Evolutionary conservation across 305 asterid species (phyloP), one percentile per base, ranked within the genome.

Genomic region (Fraxinus dipetala): DNA sequence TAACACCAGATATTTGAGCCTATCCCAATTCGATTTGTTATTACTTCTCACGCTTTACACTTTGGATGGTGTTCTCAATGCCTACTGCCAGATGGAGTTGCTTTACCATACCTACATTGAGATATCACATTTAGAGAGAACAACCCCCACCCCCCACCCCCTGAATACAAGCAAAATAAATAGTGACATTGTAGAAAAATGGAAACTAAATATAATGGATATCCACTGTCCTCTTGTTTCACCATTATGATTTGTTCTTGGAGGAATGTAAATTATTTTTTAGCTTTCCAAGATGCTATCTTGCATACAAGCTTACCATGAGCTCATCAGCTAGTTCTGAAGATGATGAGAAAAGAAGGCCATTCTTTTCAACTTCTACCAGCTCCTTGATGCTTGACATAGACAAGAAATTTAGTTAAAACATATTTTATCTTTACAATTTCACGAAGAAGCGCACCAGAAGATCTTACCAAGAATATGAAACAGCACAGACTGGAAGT

Each of bases 401-500:
- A 86, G 72, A 70, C 32, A 28, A 79, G 63, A 30, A 40, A 59
- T 85, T 79, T 56, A 63, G 75, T 85, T 72, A 84, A 81, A 84
- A 70, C 1, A 75, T 30, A 36, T 56, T 65, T 36, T 28, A 76
- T 65, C 38, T 40, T 24, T 59, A 76, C 16, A 77, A 80, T 45
- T 34, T 56, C 54, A 77, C 72, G 76, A 70, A 45, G 56, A 45
- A 76, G 78, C 7, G 67, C 11, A 7, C 38, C 30, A 76, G 31
- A 34, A 30, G 76, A 81, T 83, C 91, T 87, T 89, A 96, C 99
- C 99, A 94, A 82, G 98, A 94, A 88, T 96, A 96, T 75, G 98
- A 96, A 88, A 94, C 97, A 72, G 97, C 98, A 89, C 97, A 96
- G 81, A 96, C 98, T 9, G 98, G 98, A 78, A 96, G 87, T 74